Evolutionary conservation across 2,329 filamentous ascomycete species (phyloP).

Genomic region (Penicillium sumatraense): DNA sequence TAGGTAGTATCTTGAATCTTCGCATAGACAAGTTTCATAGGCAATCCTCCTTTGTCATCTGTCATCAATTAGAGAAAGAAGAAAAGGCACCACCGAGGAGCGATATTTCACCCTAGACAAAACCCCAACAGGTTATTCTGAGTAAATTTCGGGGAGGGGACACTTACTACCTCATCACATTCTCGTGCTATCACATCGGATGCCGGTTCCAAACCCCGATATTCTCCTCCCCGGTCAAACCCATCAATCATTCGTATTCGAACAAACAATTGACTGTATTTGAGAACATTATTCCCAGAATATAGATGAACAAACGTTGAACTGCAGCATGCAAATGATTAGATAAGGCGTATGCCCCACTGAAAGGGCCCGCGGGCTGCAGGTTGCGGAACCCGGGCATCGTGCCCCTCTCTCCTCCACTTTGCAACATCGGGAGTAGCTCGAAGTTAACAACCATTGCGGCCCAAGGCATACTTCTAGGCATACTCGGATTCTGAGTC

Average conservation of each 20-base stretch:
- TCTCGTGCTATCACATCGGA: background rate
- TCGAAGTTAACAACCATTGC: conserved; percentile 1
- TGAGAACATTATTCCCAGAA: background rate
- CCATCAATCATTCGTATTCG: background rate
- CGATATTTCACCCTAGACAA: too few species aligned
- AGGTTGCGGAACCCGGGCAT: background rate
- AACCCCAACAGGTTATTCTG: too few species aligned
- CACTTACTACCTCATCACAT: background rate
- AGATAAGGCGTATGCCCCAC: conserved; percentile 12
- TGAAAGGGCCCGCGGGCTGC: too few species aligned
- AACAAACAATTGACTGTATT: background rate
- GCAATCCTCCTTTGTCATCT: too few species aligned
- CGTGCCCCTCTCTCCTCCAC: conserved; percentile 3
- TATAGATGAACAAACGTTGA: background rate
- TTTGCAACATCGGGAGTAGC: conserved; percentile 14
- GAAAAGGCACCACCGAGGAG: too few species aligned
- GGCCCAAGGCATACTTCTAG: conserved; percentile 7
- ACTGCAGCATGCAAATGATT: background rate
- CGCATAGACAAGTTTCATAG: conserved; percentile 16
- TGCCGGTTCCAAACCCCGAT: background rate
- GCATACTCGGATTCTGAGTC: background rate
- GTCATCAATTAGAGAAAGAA: too few species aligned
- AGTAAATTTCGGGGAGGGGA: too few species aligned
- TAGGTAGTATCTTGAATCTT: conserved; percentile 6
- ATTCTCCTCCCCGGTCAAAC: background rate